These are phyloP conservation scores for Drechslera avenae DNA, from an alignment of 2,329 filamentous ascomycete genomes.

Conservation along the genomic window DNA sequence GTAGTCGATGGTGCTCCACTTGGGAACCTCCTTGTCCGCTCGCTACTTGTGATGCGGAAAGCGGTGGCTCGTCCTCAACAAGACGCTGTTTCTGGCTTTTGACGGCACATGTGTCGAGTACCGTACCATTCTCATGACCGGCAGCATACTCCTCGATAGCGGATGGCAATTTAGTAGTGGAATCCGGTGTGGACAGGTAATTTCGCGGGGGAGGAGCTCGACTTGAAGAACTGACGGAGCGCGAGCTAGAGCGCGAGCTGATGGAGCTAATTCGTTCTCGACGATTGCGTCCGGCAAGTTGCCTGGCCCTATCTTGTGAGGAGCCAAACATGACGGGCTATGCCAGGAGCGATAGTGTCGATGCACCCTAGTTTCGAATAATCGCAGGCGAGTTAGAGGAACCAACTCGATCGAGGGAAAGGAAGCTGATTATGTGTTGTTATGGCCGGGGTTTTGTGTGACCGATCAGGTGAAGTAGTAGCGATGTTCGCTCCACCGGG, in stretches of 20 bases:
- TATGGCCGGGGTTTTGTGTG: background rate
- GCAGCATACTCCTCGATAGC: background rate
- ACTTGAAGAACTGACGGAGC: conserved; percentile 21
- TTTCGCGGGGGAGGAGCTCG: conserved; percentile 13
- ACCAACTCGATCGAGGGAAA: conserved; percentile 1
- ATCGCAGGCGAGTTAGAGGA: conserved; percentile 1
- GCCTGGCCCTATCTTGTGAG: conserved; percentile 42
- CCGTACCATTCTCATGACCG: background rate
- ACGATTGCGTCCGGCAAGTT: conserved; percentile 41
- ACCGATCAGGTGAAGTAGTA: background rate
- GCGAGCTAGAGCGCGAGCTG: conserved; percentile 23
- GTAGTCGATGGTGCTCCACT: conserved; percentile 25
- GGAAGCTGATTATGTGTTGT: conserved; percentile 9
- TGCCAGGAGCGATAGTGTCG: background rate
- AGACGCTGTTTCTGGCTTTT: no score
- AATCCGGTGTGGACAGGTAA: background rate
- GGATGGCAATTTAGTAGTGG: background rate
- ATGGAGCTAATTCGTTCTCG: conserved; percentile 32
- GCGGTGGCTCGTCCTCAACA: background rate
- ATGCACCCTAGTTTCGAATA: no score
- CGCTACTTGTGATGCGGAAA: conserved; percentile 6
- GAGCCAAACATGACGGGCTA: conserved; percentile 39
- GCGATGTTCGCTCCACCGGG: background rate
- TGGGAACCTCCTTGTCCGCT: background rate
- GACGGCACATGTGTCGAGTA: background rate